phyloP scores from a whole-genome alignment of 768 basidiomycete species.

The Serendipita vermifera region DNA sequence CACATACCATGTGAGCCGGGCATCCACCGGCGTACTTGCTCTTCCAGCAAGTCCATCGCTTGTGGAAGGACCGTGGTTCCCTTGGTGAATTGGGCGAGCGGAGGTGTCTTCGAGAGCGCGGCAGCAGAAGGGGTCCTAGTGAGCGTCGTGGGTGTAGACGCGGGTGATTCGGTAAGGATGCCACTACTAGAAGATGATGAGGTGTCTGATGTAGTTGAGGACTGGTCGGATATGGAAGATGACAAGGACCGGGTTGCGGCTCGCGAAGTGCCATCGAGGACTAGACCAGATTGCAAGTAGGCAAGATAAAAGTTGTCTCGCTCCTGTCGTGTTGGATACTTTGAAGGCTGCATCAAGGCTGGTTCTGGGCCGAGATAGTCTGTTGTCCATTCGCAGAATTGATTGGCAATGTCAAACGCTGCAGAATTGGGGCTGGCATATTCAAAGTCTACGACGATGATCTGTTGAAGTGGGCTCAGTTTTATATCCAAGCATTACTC shows the following conservation, averaged over 20 bases:
- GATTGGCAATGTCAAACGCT: constrained; percentile 92
- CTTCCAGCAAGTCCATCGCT: constrained; percentile 48
- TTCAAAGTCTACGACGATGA: constrained; percentile 96
- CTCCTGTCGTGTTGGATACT: constrained; percentile 61
- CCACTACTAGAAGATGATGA: constrained; percentile 3
- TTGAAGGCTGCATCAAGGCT: constrained; percentile 46
- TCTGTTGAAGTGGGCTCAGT: constrained; percentile 43
- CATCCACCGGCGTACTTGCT: constrained; percentile 76
- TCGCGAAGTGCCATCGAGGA: constrained; percentile 10
- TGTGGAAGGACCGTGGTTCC: constrained; percentile 15
- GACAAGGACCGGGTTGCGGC: background rate
- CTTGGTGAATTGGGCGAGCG: background rate
- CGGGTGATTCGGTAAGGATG: background rate
- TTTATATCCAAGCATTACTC: background rate
- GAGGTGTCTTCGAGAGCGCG: background rate
- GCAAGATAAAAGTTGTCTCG: constrained; percentile 74
- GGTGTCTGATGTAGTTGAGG: background rate
- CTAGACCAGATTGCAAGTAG: constrained; percentile 39
- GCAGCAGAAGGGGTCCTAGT: background rate
- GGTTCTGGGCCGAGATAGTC: constrained; percentile 67
- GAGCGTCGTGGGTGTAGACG: background rate
- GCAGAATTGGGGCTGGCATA: constrained; percentile 88
- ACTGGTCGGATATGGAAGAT: background rate
- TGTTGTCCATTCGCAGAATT: constrained; percentile 95
- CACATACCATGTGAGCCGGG: constrained; percentile 85